Evolutionary conservation across 108 stramenopile species (phyloP), one percentile per base, ranked within the genome.

Genomic region (Skeletonema grethae): DNA sequence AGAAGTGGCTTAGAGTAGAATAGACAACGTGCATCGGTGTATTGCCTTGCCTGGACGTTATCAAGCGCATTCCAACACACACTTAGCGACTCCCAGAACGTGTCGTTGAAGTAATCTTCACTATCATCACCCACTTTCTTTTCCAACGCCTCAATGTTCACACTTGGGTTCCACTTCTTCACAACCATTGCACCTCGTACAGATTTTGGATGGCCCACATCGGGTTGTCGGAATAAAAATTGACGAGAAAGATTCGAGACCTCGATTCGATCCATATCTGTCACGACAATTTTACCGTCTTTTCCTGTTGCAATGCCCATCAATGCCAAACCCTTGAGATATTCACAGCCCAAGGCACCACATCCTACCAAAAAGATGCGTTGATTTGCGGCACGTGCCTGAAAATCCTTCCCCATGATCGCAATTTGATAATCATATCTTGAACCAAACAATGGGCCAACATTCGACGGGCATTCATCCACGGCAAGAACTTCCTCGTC

Each of bases 251-350:
- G 73, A 71, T 95, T 95, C 20, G 85, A 87, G 12, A 84, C 85
- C 80, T 95, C 95, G 57, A 95, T 95, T 53, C 90, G 83, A 70
- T 95, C 95, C 72, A 87, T 91, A 68, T 95, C 95, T 20, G 95
- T 94, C 38, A 95, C 92, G 60, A 66, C 75, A 57, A 94, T 77
- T 69, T 79, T 71, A 29, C 87, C 90, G 30, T 85, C 76, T 24
- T 88, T 86, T 11, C 90, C 91, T 29, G 88, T 88, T 11, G 82
- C 90, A n/a, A 93, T 74, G 30, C 91, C 91, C 65, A 87, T 71
- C 15, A 94, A 71, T 18, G 93, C 91, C 69, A 94, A 88, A 8
- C 92, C 92, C 63, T 95, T 95, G 46, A 95, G 74, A 72, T 88
- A 93, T 75, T 95, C 95, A 72, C 95, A 95, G 36, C 95, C 95